Conservation (phyloP, 306 rosid genomes). For the Oxytropis ochrocephala region DNA sequence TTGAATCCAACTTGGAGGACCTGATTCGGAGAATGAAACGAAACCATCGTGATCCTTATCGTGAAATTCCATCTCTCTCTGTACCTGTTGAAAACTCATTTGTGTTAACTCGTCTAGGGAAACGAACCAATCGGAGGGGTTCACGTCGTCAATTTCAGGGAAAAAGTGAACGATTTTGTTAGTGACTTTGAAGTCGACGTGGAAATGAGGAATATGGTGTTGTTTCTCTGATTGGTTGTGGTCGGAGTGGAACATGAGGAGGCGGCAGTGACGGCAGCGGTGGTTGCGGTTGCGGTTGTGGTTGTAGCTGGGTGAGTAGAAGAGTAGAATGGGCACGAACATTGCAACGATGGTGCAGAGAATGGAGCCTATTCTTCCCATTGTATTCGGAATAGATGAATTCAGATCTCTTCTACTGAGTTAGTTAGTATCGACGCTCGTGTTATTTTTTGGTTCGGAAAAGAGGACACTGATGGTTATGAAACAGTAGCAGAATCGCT, state of each 20-base stretch:
- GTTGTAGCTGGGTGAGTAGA: background rate
- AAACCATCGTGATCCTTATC: constrained; percentile 71
- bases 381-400: constrained; percentile 13
- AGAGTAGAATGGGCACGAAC: constrained; percentile 45
- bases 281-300: constrained; percentile 19
- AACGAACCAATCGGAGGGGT: constrained; percentile 57
- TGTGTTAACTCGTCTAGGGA: constrained; percentile 53
- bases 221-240: constrained; percentile 71
- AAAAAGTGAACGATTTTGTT: constrained; percentile 43
- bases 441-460: too few species aligned
- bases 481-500: too few species aligned
- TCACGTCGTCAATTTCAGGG: constrained; percentile 67
- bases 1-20: constrained; percentile 62
- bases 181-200: constrained; percentile 66
- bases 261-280: background rate
- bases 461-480: too few species aligned
- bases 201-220: constrained; percentile 33
- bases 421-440: too few species aligned
- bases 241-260: constrained; percentile 64
- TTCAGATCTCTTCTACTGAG: too few species aligned
- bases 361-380: constrained; percentile 47
- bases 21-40: constrained; percentile 75
- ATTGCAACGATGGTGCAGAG: constrained; percentile 38
- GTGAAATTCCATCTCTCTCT: constrained; percentile 69
- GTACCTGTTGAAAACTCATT: constrained; percentile 61